Conservation (phyloP, 2,329 filamentous ascomycete species). For the Stagonosporopsis tanaceti region DNA sequence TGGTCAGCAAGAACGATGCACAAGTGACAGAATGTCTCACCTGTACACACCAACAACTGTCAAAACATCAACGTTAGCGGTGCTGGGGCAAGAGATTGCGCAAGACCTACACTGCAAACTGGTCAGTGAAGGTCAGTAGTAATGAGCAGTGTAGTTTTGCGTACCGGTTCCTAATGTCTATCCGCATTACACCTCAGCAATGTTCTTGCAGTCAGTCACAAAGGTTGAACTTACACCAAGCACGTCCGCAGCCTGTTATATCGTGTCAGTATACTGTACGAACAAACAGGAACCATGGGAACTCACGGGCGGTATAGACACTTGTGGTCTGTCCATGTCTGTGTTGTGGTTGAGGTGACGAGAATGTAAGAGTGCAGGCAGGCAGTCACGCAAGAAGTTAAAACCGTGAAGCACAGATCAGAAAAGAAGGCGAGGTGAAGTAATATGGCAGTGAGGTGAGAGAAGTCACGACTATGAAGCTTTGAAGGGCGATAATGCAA, state of each 20-base stretch:
- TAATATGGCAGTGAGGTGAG: not conserved
- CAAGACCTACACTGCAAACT: slow-evolving; percentile 32
- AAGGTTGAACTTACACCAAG: slow-evolving; percentile 45
- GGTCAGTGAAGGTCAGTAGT: slow-evolving; percentile 19
- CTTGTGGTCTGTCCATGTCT: slow-evolving; percentile 43
- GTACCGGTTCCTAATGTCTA: slow-evolving; percentile 52
- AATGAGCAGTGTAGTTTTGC: slow-evolving; percentile 9
- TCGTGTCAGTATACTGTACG: slow-evolving; percentile 28
- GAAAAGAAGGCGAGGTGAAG: not conserved
- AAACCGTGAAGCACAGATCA: not conserved
- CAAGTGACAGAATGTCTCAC: slow-evolving; percentile 26
- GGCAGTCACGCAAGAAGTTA: too few species aligned
- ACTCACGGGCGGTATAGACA: slow-evolving; percentile 46
- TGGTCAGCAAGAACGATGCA: slow-evolving; percentile 21
- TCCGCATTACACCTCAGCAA: slow-evolving; percentile 23
- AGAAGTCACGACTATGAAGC: not conserved
- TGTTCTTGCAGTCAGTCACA: not conserved
- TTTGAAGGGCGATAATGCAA: not conserved
- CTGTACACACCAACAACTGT: slow-evolving; percentile 54
- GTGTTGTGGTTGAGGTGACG: not conserved
- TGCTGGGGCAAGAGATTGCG: not conserved
- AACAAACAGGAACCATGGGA: not conserved
- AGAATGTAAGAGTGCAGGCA: not conserved
- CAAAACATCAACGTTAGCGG: slow-evolving; percentile 25
- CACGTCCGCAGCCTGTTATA: slow-evolving; percentile 47